phyloP scores from a whole-genome alignment of 805 yeast species.

The Lipomyces lipofer region DNA sequence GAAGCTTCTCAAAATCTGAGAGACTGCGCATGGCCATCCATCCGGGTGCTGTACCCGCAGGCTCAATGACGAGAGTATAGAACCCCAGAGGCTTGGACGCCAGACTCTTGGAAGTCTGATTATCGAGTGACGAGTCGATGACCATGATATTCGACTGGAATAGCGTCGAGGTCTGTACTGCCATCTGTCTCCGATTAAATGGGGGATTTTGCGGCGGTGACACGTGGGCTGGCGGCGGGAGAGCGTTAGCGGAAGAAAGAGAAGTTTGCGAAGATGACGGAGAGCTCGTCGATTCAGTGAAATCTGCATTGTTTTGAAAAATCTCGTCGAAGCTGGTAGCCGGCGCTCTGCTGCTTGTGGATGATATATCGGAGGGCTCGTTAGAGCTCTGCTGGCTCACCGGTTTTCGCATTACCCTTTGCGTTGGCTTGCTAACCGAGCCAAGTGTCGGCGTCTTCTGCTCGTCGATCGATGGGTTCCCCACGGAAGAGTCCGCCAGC shows the following conservation, averaged over 20 bases:
- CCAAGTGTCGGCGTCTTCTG: background rate
- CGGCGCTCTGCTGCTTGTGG: too few species aligned
- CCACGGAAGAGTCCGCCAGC: too few species aligned
- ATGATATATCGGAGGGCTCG: background rate
- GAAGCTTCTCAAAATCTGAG: slow-evolving; percentile 28
- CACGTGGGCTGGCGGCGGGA: background rate
- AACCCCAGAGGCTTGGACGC: slow-evolving; percentile 26
- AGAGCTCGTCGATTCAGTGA: background rate
- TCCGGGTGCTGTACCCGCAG: slow-evolving; percentile 26
- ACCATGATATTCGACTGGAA: slow-evolving; percentile 20
- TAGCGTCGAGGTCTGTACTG: slow-evolving; percentile 13
- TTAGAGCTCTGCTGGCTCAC: slow-evolving; percentile 1
- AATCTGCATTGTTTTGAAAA: slow-evolving; percentile 5
- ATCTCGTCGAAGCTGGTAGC: slow-evolving; percentile 24
- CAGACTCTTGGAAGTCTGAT: slow-evolving; percentile 10
- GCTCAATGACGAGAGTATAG: slow-evolving; percentile 32
- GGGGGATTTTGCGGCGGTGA: background rate
- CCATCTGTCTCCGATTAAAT: slow-evolving; percentile 10
- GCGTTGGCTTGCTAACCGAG: background rate
- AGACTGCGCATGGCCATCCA: slow-evolving; percentile 34
- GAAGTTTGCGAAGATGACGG: slow-evolving; percentile 1
- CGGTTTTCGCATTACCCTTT: slow-evolving; percentile 2
- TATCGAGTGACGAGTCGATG: slow-evolving; percentile 29
- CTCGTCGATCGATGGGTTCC: background rate
- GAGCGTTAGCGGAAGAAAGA: background rate